phyloP scores from a whole-genome alignment of 306 rosid species.

The Prunus davidiana region DNA sequence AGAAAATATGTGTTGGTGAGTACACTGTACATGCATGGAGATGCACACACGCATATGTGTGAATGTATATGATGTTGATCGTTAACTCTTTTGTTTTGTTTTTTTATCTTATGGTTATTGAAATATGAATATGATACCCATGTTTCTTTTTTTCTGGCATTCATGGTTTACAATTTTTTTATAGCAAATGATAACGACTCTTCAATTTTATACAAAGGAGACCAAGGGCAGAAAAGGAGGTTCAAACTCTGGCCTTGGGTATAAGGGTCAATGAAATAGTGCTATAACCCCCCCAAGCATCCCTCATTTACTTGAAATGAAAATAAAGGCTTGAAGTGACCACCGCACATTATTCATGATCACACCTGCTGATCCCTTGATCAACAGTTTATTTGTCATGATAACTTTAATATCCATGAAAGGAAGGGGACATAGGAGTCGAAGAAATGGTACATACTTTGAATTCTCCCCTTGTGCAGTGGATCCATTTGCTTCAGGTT shows the following conservation, averaged over 20 bases:
- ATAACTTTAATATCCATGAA: slow-evolving; percentile 4
- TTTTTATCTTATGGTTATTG: background rate
- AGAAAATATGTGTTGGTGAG: background rate
- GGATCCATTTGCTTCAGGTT: slow-evolving; percentile 67
- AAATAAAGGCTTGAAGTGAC: background rate
- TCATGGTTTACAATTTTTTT: background rate
- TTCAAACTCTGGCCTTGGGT: too few relatives aligned
- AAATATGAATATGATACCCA: background rate
- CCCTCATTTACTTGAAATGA: background rate
- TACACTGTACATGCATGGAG: background rate
- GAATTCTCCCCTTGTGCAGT: slow-evolving; percentile 67
- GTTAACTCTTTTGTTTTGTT: background rate
- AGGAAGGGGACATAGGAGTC: background rate
- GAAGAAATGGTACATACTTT: slow-evolving; percentile 48
- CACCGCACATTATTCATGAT: background rate
- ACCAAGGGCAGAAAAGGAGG: background rate
- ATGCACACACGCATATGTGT: background rate
- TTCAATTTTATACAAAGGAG: background rate
- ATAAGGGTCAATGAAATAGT: background rate
- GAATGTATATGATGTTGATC: background rate
- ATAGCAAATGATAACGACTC: background rate
- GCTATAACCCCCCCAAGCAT: background rate
- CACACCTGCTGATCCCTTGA: slow-evolving; percentile 2
- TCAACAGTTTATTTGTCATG: background rate
- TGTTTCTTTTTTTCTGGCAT: background rate